These are phyloP conservation scores for Isabelozyma rhagii DNA, from an alignment of 805 yeast species.

Conservation along the genomic window DNA sequence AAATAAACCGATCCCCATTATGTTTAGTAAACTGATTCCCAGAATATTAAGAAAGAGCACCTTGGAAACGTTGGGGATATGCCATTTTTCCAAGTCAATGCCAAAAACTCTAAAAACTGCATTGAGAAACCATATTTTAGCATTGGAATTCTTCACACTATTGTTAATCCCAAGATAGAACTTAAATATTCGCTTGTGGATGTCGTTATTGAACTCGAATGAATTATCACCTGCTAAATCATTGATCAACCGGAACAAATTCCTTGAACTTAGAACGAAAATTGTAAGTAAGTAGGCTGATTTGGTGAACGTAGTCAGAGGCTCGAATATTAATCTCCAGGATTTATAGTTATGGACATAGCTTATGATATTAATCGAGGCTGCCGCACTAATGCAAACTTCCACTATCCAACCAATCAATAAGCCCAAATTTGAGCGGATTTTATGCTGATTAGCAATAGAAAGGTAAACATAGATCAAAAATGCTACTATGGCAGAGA, in stretches of 20 bases:
- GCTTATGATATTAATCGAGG: slow-evolving; percentile 23
- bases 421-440: slow-evolving; percentile 33
- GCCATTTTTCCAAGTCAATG: slow-evolving; percentile 2
- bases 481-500: slow-evolving; percentile 8
- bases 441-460: slow-evolving; percentile 30
- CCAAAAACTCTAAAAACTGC: not conserved
- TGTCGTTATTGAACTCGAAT: slow-evolving; percentile 11
- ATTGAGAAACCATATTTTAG: slow-evolving; percentile 4
- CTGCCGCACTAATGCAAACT: slow-evolving; percentile 20
- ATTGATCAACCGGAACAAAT: slow-evolving; percentile 23
- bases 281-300: slow-evolving; percentile 19
- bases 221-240: slow-evolving; percentile 23
- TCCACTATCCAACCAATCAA: slow-evolving; percentile 34
- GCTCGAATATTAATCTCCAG: slow-evolving; percentile 27
- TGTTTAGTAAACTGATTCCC: slow-evolving; percentile 8
- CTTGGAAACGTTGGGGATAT: slow-evolving; percentile 22
- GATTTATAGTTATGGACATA: slow-evolving; percentile 10
- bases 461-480: slow-evolving; percentile 22
- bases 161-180: slow-evolving; percentile 27
- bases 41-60: slow-evolving; percentile 15
- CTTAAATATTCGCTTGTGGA: slow-evolving; percentile 24
- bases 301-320: slow-evolving; percentile 20
- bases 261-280: slow-evolving; percentile 27
- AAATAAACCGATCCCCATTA: slow-evolving; percentile 4
- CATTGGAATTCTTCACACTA: not conserved